Evolutionary conservation across 2,329 filamentous ascomycete genomes (phyloP).

Genomic region (Aspergillus japonicus): DNA sequence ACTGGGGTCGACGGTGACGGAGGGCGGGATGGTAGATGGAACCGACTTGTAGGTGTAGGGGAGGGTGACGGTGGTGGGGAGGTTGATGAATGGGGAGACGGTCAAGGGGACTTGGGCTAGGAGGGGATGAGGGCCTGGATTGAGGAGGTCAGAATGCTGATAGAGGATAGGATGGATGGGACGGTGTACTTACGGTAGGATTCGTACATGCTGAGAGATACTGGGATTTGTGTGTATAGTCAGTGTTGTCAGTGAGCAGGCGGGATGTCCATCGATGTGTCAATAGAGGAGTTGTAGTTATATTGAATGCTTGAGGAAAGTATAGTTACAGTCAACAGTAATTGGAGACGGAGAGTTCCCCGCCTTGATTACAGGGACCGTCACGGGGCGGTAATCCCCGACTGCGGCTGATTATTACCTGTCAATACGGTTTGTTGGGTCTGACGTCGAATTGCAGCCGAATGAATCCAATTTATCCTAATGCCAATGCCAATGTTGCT

Average conservation of each 20-base stretch:
- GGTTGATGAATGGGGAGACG: constrained; percentile 88
- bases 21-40: constrained; percentile 79
- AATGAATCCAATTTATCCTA: background rate
- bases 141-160: constrained; percentile 2
- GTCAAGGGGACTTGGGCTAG: constrained; percentile 90
- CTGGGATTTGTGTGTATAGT: background rate
- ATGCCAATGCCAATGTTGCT: background rate
- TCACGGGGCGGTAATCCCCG: background rate
- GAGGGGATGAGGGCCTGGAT: constrained; percentile 72
- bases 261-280: no score
- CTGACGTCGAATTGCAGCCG: constrained; percentile 1
- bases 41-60: constrained; percentile 94
- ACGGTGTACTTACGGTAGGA: constrained; percentile 39
- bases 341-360: background rate
- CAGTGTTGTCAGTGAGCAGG: background rate
- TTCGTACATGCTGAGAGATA: constrained; percentile 41
- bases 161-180: background rate
- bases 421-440: constrained; percentile 2
- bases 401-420: constrained; percentile 1
- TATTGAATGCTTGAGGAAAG: background rate
- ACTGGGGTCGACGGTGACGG: constrained; percentile 56
- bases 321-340: background rate
- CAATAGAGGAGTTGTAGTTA: background rate
- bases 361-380: constrained; percentile 6
- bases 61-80: constrained; percentile 84